Conservation (phyloP, 1,284 basidiomycete genomes). For the Singerocomus rubriflavus region DNA sequence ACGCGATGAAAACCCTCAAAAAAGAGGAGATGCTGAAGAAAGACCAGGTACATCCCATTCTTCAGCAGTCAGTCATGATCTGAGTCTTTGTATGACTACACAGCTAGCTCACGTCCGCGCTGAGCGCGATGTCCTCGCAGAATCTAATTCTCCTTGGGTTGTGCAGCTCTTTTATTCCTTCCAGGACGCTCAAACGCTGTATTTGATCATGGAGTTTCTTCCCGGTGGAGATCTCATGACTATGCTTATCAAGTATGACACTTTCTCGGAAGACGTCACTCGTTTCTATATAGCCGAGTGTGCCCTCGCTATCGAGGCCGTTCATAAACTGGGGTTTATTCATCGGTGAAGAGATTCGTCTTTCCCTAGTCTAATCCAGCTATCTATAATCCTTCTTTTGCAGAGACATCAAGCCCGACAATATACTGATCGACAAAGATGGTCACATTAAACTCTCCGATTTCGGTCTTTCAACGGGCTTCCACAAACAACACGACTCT, state of each 20-base stretch:
- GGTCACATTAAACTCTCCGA: conserved; percentile 96
- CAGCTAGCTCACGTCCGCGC: conserved; percentile 90
- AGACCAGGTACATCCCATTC: conserved; percentile 69
- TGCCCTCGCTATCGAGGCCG: conserved; percentile 86
- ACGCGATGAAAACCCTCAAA: conserved; percentile 98
- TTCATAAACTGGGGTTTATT: conserved; percentile 91
- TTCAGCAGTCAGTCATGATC: background rate
- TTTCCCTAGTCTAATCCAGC: background rate
- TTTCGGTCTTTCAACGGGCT: conserved; percentile 92
- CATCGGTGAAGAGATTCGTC: conserved; percentile 55
- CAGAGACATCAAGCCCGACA: conserved; percentile 96
- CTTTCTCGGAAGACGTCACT: conserved; percentile 97
- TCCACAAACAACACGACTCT: conserved; percentile 93
- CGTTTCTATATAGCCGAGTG: conserved; percentile 98
- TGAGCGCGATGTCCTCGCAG: conserved; percentile 90
- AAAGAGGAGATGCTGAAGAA: conserved; percentile 99
- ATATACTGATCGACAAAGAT: conserved; percentile 89
- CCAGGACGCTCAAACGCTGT: conserved; percentile 92
- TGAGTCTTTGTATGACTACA: conserved; percentile 36
- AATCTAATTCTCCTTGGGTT: conserved; percentile 97
- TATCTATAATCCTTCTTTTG: background rate
- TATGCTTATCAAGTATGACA: conserved; percentile 99
- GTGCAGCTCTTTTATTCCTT: conserved; percentile 98
- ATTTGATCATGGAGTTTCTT: conserved; percentile 99
- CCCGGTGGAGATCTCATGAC: conserved; percentile 99